Evolutionary conservation across 1,284 basidiomycete species (phyloP), one percentile per base, ranked within the genome.

Genomic region (Leccinum brunneo-olivaceum): DNA sequence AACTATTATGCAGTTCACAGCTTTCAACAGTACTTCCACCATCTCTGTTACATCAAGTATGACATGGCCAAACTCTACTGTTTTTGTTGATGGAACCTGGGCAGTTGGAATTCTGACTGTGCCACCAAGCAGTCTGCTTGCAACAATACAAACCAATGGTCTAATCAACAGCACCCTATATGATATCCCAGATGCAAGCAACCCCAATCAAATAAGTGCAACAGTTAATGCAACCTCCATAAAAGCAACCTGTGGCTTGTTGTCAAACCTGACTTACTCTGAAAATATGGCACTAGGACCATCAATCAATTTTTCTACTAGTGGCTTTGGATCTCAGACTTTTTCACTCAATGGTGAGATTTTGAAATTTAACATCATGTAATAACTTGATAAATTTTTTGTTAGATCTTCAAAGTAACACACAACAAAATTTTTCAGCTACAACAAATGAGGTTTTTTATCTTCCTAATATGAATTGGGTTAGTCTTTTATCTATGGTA

Each of bases 1-100:
- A 6, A 33, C 50, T 16, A 49, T 52, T 20, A 49, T 51, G 50
- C 28, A 52, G 25, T 51, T 52, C 11, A 41, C 41, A 14, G 32
- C 50, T 4, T 49, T 41, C 10, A 39, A 52, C 21, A 49, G 15
- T 6, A 35, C 32, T 3, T 35, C 35, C 1, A 24, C 2, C 2
- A 27, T 28, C 2, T 0, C 15, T 19, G 4, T 50, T 7, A 19
- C 9, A 19, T 45, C 50, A 27, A 2, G 0, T 16, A 0, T 45
- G 0, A 0, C 29, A 8, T 52, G 39, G 33, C 39, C 50, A 35
- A 32, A 36, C 2, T 20, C 2, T 6, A 8, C 34, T 15, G 15
- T 36, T 9, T 20, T 36, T 29, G 9, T 9, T 6, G 37, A 23
- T 27, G 28, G 21, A 11, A 14, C 32, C 7, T 43, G 41, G 41